A percentile compares a stretch with the other conserved stretches of the same genome.
These are phyloP conservation scores for Acanthamoeba lenticulata DNA, from an alignment of 208 protist species.

Conservation along the genomic window DNA sequence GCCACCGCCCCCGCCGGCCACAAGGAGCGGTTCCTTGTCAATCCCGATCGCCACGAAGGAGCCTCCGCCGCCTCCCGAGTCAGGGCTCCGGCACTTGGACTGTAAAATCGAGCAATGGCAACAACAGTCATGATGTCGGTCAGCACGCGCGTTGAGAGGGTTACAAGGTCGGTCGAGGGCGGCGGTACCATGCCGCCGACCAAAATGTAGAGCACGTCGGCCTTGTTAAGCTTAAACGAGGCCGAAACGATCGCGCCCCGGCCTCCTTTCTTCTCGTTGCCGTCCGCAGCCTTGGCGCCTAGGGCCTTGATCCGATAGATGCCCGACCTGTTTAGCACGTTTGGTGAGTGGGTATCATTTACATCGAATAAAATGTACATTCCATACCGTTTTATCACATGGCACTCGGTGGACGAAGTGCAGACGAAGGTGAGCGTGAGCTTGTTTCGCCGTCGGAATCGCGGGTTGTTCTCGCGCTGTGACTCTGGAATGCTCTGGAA, in stretches of 20 bases:
- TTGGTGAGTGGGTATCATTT: neutral
- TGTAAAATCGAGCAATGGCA: neutral
- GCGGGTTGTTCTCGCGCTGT: neutral
- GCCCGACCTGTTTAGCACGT: neutral
- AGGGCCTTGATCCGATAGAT: neutral
- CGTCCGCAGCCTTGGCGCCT: neutral
- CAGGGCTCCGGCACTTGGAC: neutral
- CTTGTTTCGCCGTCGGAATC: neutral
- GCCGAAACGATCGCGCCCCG: neutral
- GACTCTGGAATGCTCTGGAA: neutral
- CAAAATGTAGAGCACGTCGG: neutral
- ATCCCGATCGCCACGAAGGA: neutral
- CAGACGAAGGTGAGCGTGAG: neutral
- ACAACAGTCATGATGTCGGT: neutral
- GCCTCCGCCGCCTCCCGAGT: neutral
- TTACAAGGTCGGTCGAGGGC: neutral
- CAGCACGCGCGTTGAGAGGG: neutral
- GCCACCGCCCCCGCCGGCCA: neutral
- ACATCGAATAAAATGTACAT: neutral
- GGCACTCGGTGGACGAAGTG: neutral
- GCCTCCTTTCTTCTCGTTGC: neutral
- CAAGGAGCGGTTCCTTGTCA: neutral
- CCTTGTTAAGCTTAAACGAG: neutral
- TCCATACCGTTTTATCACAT: neutral
- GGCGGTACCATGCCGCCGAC: neutral